Evolutionary conservation across 2,329 filamentous ascomycete genomes (phyloP), one percentile per base, ranked within the genome.

Genomic region (Aspergillus tanneri): DNA sequence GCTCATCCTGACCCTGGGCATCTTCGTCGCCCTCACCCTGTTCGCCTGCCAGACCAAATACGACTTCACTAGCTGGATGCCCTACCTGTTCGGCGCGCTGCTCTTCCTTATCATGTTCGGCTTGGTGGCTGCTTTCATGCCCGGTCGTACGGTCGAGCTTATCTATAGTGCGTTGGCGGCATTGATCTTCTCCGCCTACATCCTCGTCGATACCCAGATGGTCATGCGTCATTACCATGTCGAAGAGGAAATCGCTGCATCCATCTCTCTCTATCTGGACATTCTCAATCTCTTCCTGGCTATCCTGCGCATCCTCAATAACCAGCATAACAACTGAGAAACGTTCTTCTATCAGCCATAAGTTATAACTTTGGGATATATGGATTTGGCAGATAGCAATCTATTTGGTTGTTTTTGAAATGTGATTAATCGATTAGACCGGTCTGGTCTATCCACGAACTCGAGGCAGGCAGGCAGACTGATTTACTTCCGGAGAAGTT

Each of bases 11-110:
- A 99, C 93, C 1, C 69, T 84, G 8, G 83, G 76, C 43, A 82
- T 85, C 60, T 86, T 86, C 62, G 71, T 85, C 37, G 80, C 77
- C 23, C 68, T 86, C 48, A 85, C 81, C 3, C 72, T 91, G 36
- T 97, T 99, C 69, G 93, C 93, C 41, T 96, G 91, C 81, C 93
- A 99, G 77, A 88, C 88, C 56, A 95, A 95, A 71, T 99, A 99
- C 68, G 93, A 99, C 77, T 99, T 99, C 69, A 97, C 92, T 1
- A 86, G 83, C 56, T 99, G 93, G 92, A 88, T 92, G 77, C 92
- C 93, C 14, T 97, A 96, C 68, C 82, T 97, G 3, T 95, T 95
- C 63, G 91, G 91, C 49, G 85, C 80, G 0, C 80, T 99, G 14
- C 97, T 93, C 93, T 86, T 88, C 5, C 74, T 96, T 50, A 80